A percentile compares a stretch with the other conserved stretches of the same genome.
phyloP scores from a whole-genome alignment of 208 protist genomes.

The Leishmania gerbilli region DNA sequence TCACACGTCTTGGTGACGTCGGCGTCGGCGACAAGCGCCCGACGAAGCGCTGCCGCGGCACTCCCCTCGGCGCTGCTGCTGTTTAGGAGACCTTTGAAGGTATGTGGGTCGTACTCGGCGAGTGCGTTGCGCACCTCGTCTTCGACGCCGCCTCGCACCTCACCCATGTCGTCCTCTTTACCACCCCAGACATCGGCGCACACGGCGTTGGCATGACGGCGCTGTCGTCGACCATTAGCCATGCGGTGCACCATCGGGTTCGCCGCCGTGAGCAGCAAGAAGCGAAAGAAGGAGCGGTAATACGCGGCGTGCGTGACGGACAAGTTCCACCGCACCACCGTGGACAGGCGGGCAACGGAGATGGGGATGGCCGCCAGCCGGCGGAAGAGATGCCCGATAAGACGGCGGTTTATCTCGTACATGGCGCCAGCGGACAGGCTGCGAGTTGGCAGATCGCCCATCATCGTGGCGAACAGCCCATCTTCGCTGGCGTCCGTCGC shows the following conservation, averaged over 20 bases:
- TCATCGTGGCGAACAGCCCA: neutral
- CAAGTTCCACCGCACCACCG: slow-evolving; percentile 50
- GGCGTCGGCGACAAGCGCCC: slow-evolving; percentile 5
- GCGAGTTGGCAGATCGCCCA: slow-evolving; percentile 2
- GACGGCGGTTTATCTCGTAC: slow-evolving; percentile 11
- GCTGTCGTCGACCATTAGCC: slow-evolving; percentile 24
- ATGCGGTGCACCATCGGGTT: slow-evolving; percentile 43
- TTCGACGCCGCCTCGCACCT: neutral
- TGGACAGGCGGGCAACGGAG: slow-evolving; percentile 46
- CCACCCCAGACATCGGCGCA: slow-evolving; percentile 9
- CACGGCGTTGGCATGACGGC: slow-evolving; percentile 16
- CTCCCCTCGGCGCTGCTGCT: slow-evolving; percentile 5
- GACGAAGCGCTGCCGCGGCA: slow-evolving; percentile 5
- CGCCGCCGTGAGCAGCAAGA: slow-evolving; percentile 39
- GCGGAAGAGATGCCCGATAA: slow-evolving; percentile 23
- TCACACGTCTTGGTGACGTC: neutral
- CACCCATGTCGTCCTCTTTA: neutral
- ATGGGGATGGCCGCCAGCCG: slow-evolving; percentile 41
- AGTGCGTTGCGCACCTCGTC: neutral
- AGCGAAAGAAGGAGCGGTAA: slow-evolving; percentile 57
- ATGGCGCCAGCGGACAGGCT: slow-evolving; percentile 14
- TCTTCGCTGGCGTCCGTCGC: slow-evolving; percentile 5
- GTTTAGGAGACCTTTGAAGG: slow-evolving; percentile 21
- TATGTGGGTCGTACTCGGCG: neutral
- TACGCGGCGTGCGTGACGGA: slow-evolving; percentile 34